phyloP scores from a whole-genome alignment of 2,329 filamentous ascomycete genomes.

The Fusarium sp. region DNA sequence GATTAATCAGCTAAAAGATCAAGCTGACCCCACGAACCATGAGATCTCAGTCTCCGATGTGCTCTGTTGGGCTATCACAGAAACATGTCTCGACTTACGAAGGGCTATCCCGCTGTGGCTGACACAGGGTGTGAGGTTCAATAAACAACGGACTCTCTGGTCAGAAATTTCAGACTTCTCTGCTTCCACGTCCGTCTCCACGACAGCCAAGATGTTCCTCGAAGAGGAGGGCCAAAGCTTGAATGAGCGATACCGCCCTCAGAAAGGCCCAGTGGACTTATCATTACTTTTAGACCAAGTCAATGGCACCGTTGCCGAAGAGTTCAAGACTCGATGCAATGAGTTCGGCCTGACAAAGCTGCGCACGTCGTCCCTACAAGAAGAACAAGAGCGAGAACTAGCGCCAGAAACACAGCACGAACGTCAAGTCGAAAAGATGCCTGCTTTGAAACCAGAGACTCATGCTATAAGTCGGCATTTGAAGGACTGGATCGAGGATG shows the following conservation, averaged over 20 bases:
- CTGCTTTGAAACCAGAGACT: conserved; percentile 42
- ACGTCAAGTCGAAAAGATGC: conserved; percentile 62
- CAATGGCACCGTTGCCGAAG: accelerated
- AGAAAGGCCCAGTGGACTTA: background rate
- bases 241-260: conserved; percentile 62
- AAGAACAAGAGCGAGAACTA: conserved; percentile 78
- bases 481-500: background rate
- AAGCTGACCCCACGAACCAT: accelerated
- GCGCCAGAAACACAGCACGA: conserved; percentile 73
- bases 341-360: conserved; percentile 25
- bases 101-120: conserved; percentile 62
- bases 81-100: conserved; percentile 26
- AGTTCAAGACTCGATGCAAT: background rate
- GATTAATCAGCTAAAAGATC: conserved; percentile 50
- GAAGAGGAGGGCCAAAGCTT: conserved; percentile 67
- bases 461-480: conserved; percentile 61
- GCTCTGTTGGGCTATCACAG: conserved; percentile 65
- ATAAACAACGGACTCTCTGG: conserved; percentile 56
- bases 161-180: background rate
- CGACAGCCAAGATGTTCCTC: conserved; percentile 56
- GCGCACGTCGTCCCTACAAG: conserved; percentile 54
- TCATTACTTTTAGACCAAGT: background rate
- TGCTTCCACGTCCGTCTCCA: accelerated
- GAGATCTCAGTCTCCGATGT: conserved; percentile 64
- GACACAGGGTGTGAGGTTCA: conserved; percentile 65